Evolutionary conservation across 129 eudicot genomes (phyloP), one percentile per base, ranked within the genome.

Genomic region (Sambucus nigra): DNA sequence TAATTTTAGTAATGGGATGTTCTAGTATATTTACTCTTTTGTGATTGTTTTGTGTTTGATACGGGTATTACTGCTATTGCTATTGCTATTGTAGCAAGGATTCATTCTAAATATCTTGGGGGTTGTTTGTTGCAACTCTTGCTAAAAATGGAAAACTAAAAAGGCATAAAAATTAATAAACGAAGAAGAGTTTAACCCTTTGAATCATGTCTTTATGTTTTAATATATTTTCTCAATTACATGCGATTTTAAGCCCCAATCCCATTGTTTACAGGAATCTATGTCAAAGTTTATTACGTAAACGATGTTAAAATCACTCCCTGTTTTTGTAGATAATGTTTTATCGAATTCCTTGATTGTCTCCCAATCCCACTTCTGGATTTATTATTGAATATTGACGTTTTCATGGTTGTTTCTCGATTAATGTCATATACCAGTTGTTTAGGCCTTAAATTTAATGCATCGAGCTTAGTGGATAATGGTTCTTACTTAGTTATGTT

Each of bases 41-140:
- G 3, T 33, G 67, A 9, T 0, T 32, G 46, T 67, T 51, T 72
- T 66, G 73, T 31, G 70, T 69, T 72, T 55, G 59, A 68, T 53
- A 63, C 73, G 67, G 27, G 49, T 76, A 59, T 55, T 60, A 28
- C 14, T 68, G 41, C 33, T 27, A 40, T 61, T n/a, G n/a, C n/a
- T n/a, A n/a, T n/a, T 55, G 41, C 28, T 42, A 6, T 42, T 42
- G n/a, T 42, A 16, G 19, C 48, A 42, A 35, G 48, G 16, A 9
- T 41, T 55, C 39, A 12, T 66, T 66, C 58, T 57, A 57, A 51
- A 56, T 57, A 52, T 56, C 49, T 41, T 67, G n/a, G n/a, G 51
- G 47, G 55, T 46, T 60, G 57, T 58, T 63, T 67, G 60, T 46
- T 18, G 63, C 35, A 71, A 61, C n/a, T 27, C 60, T 63, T 68